Evolutionary conservation across 2,329 filamentous ascomycete species (phyloP).

Genomic region (Fusarium lateritium): DNA sequence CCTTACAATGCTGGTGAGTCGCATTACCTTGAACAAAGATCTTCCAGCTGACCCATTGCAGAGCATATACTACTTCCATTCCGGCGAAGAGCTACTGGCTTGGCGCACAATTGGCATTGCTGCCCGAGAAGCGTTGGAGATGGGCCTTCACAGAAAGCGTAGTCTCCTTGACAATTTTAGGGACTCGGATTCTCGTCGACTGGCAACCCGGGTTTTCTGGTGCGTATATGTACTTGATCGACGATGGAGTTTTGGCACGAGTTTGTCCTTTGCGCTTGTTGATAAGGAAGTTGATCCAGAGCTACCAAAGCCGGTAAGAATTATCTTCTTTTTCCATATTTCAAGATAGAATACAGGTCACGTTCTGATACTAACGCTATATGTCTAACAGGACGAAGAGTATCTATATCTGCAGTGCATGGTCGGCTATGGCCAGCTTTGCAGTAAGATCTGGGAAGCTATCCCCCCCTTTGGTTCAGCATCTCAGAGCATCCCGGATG

Average conservation of each 20-base stretch:
- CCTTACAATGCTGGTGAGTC: constrained; percentile 50
- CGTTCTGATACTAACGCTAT: too few relatives aligned
- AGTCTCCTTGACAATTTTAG: constrained; percentile 59
- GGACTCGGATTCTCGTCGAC: constrained; percentile 49
- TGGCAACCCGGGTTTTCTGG: constrained; percentile 62
- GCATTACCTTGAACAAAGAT: background rate
- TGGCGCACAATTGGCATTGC: constrained; percentile 65
- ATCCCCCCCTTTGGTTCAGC: constrained; percentile 56
- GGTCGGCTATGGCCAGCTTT: constrained; percentile 63
- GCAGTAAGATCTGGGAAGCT: constrained; percentile 63
- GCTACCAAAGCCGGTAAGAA: constrained; percentile 59
- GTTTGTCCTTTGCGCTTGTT: constrained; percentile 63
- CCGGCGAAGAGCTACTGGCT: constrained; percentile 64
- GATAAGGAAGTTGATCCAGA: constrained; percentile 66
- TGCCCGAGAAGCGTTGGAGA: constrained; percentile 61
- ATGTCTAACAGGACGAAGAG: constrained; percentile 46
- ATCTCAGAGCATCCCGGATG: constrained; percentile 55
- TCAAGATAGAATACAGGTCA: too few relatives aligned
- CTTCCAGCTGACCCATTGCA: background rate
- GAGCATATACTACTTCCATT: constrained; percentile 61
- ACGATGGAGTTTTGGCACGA: constrained; percentile 67
- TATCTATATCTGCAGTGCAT: constrained; percentile 62
- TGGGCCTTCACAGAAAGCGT: constrained; percentile 63
- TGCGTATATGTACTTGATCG: constrained; percentile 66
- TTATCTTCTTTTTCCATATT: too few relatives aligned